Conservation (phyloP, 1,139 yeast species). For the Candida albicans region DNA sequence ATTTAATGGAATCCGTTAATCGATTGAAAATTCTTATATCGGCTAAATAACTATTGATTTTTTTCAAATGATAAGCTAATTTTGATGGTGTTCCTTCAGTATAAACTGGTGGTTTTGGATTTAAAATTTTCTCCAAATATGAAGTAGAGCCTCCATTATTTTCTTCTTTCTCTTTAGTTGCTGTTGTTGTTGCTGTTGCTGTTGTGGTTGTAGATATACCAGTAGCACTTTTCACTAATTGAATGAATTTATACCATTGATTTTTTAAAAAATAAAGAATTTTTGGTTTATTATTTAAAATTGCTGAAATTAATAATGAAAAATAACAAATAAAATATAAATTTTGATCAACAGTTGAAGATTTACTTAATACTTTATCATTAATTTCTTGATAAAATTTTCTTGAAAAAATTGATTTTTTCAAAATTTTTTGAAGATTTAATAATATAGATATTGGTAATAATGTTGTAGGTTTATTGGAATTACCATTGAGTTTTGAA, state of each 20-base stretch:
- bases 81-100: constrained; percentile 18
- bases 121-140: constrained; percentile 1
- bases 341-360: constrained; percentile 41
- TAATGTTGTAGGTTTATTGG: background rate
- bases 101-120: constrained; percentile 7
- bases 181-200: background rate
- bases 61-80: constrained; percentile 41
- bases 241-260: constrained; percentile 25
- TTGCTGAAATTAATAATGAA: constrained; percentile 39
- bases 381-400: constrained; percentile 45
- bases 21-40: constrained; percentile 57
- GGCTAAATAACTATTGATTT: constrained; percentile 47
- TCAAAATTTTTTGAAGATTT: constrained; percentile 21
- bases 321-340: constrained; percentile 48
- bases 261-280: constrained; percentile 31
- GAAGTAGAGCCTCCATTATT: background rate
- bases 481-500: no score
- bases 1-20: constrained; percentile 51
- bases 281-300: constrained; percentile 39
- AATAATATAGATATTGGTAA: constrained; percentile 22
- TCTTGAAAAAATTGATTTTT: constrained; percentile 31
- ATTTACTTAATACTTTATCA: constrained; percentile 37
- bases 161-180: background rate
- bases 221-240: constrained; percentile 13
- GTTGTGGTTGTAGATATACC: constrained; percentile 12